phyloP scores from a whole-genome alignment of 345 rosid species.

The Excoecaria cochinchinensis region DNA sequence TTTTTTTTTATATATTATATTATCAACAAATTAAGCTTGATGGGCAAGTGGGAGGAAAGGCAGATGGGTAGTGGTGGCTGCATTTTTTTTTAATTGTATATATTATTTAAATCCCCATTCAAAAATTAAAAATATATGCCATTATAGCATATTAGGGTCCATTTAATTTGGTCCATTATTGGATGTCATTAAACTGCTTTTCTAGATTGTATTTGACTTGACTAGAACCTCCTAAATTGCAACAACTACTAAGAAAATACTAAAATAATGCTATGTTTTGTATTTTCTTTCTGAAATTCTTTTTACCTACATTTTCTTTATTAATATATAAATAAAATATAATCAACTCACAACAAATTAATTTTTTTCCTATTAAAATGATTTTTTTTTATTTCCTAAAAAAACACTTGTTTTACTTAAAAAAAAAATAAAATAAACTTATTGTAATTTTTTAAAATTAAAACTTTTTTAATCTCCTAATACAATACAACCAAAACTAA shows the following conservation, averaged over 20 bases:
- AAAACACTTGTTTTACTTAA: no score
- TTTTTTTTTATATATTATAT: no score
- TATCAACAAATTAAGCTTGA: not conserved
- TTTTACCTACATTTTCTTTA: no score
- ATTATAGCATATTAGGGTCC: not conserved
- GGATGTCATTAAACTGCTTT: no score
- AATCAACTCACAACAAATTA: no score
- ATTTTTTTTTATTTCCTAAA: no score
- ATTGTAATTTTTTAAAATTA: no score
- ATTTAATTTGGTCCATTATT: constrained; percentile 12
- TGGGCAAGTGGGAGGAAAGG: not conserved
- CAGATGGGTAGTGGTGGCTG: not conserved
- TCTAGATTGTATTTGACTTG: constrained; percentile 8
- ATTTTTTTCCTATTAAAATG: no score
- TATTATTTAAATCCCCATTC: not conserved
- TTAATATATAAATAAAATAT: no score
- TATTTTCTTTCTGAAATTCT: no score
- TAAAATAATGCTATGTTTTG: not conserved
- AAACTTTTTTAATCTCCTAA: not conserved
- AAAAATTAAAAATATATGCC: not conserved
- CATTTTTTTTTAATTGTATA: not conserved
- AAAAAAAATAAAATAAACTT: no score
- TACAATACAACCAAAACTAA: not conserved
- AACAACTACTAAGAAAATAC: not conserved
- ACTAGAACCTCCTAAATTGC: not conserved